phyloP scores from a whole-genome alignment of 305 asterid genomes.

The Solanum hybrid region DNA sequence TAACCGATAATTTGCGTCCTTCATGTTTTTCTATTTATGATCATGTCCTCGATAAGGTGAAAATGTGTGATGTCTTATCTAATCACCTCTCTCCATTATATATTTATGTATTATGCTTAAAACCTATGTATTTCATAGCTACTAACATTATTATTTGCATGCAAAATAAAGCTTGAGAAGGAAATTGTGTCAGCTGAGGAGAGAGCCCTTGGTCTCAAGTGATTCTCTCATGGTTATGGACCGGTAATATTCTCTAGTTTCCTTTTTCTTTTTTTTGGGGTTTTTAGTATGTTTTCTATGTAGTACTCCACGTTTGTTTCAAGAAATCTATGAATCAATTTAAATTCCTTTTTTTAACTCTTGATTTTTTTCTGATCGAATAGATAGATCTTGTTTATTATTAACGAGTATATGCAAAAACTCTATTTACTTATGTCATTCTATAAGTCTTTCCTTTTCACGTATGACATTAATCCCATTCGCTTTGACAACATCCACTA shows the following conservation, averaged over 20 bases:
- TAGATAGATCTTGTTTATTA: no score
- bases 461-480: background rate
- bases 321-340: background rate
- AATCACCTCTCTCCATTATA: background rate
- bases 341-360: background rate
- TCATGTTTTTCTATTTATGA: background rate
- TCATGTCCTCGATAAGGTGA: background rate
- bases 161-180: conserved; percentile 25
- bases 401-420: background rate
- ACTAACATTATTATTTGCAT: background rate
- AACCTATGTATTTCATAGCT: background rate
- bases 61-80: background rate
- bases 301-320: background rate
- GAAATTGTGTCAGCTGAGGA: conserved; percentile 22
- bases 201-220: background rate
- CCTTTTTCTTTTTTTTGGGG: no score
- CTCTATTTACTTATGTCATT: background rate
- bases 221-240: background rate
- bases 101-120: background rate
- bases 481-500: background rate
- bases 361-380: no score
- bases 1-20: no score
- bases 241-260: background rate
- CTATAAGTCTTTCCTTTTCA: background rate
- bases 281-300: background rate